Evolutionary conservation across 2,329 filamentous ascomycete genomes (phyloP), one percentile per base, ranked within the genome.

Genomic region (Curvularia sp.): DNA sequence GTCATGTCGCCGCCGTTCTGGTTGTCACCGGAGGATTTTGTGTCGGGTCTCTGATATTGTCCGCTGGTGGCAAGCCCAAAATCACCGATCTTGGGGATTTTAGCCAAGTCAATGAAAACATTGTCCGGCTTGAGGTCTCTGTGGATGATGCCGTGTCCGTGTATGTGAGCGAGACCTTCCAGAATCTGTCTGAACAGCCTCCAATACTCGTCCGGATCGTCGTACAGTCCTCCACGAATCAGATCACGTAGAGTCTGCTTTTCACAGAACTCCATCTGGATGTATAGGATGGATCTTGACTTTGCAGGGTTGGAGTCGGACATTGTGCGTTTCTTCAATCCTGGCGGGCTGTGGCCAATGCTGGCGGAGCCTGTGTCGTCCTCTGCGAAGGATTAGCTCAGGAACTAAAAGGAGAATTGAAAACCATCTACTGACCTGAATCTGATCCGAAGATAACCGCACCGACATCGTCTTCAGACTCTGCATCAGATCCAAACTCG

Each of bases 231-330:
- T 68, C 89, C 87, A 22, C 86, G 85, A 57, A 99, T 96, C 30
- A 97, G 79, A 81, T 98, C 93, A 20, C 93, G 89, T 31, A 99
- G 84, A 0, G 95, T 98, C 65, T 91, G 87, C 73, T 94, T 95
- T 75, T 98, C 94, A 72, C 95, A 99, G 67, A 97, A 96, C 74
- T 99, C 95, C 95, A 99, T 99, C 60, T 96, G 95, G 55, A 99
- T 98, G 75, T 97, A 99, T 42, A 99, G 83, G 6, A 93, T 89
- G 0, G 90, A 93, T 52, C 86, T 86, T 60, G 86, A 84, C 43
- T 84, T 82, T 18, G 58, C 42, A 20, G 80, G 79, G 54, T 79
- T 77, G 13, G 82, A 83, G 52, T 79, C 80, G 18, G 82, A 83
- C 51, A 78, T 77, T 46, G 77, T 75, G 10, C 80, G 75, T 62